Evolutionary conservation across 163 green algal species (phyloP).

Genomic region (Smithsoniella earleae): DNA sequence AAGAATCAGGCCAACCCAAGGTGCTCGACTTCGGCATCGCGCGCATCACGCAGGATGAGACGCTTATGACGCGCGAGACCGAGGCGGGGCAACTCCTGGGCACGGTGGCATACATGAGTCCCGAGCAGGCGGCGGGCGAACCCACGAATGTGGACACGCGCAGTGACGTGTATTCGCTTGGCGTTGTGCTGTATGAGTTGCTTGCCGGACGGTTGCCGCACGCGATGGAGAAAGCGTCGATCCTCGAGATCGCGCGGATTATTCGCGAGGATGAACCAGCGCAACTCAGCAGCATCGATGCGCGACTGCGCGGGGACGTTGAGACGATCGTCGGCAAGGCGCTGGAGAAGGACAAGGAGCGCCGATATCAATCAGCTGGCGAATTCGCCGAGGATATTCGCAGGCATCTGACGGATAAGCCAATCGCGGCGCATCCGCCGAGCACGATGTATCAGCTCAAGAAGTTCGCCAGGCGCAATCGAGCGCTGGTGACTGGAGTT

Average conservation of each 20-base stretch:
- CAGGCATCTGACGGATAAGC: neutral
- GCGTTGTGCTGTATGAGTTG: conserved; percentile 19
- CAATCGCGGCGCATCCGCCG: neutral
- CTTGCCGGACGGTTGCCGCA: conserved; percentile 3
- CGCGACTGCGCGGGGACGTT: neutral
- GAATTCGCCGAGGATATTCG: neutral
- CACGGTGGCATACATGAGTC: neutral
- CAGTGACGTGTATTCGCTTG: neutral
- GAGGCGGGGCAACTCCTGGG: neutral
- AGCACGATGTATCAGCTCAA: neutral
- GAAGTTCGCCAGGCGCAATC: neutral
- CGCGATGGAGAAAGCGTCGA: too few species aligned
- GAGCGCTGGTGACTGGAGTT: neutral
- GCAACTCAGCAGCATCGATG: too few species aligned
- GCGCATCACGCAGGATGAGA: neutral
- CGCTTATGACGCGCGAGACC: neutral
- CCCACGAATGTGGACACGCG: neutral
- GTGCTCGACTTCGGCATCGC: conserved; percentile 8
- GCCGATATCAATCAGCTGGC: neutral
- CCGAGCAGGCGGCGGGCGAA: neutral
- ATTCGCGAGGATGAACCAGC: too few species aligned
- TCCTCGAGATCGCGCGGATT: too few species aligned
- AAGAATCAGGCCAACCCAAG: neutral
- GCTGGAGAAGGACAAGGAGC: neutral
- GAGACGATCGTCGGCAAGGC: conserved; percentile 3